phyloP scores from a whole-genome alignment of 2,329 filamentous ascomycete species.

The Colletotrichum sp. region DNA sequence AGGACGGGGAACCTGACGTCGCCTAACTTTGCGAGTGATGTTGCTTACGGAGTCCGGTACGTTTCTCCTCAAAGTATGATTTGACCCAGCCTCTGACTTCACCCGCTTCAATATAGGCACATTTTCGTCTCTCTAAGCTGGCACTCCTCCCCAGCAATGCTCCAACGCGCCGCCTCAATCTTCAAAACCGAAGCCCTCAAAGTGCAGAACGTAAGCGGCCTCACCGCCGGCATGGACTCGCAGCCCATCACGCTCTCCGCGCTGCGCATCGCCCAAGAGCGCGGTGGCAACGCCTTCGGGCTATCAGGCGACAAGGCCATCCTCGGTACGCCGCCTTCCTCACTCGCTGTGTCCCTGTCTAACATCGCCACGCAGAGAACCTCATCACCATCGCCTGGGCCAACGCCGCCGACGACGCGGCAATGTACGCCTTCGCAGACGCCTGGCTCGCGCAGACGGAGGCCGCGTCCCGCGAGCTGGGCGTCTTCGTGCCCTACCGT shows the following conservation, averaged over 20 bases:
- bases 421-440: background rate
- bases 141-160: background rate
- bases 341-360: background rate
- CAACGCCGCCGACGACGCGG: background rate
- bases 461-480: background rate
- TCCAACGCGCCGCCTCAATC: background rate
- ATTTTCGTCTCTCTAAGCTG: background rate
- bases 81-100: background rate
- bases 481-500: background rate
- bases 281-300: background rate
- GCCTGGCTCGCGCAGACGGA: background rate
- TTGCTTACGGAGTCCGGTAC: background rate
- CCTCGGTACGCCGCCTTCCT: background rate
- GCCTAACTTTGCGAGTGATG: background rate
- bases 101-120: background rate
- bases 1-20: background rate
- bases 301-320: background rate
- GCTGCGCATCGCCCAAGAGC: background rate
- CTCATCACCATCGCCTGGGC: background rate
- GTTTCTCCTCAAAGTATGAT: background rate
- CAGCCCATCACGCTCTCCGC: background rate
- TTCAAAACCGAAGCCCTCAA: background rate
- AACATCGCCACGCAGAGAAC: background rate
- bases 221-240: background rate
- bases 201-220: background rate